A percentile compares a stretch with the other conserved stretches of the same genome.
phyloP scores from a whole-genome alignment of 2,329 filamentous ascomycete genomes.

The Penicillium sp. region DNA sequence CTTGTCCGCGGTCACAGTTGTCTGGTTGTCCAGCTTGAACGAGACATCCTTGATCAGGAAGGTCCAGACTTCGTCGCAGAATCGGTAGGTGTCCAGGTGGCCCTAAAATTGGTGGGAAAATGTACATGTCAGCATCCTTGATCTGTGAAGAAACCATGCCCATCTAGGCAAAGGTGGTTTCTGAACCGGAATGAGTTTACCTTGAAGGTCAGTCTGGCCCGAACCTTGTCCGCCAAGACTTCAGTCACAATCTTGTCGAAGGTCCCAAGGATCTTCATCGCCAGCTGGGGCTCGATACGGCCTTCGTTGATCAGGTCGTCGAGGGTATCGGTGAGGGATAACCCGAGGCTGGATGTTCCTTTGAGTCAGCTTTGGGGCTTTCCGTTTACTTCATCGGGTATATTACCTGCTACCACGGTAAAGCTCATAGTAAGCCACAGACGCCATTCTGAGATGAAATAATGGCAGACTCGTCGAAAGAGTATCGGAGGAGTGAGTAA shows the following conservation, averaged over 20 bases:
- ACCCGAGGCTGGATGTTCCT: constrained; percentile 68
- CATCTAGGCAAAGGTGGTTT: not conserved
- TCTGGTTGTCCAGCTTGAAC: constrained; percentile 92
- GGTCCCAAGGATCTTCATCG: constrained; percentile 95
- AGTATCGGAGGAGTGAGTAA: constrained; percentile 7
- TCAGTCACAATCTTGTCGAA: constrained; percentile 94
- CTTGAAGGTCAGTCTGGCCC: constrained; percentile 90
- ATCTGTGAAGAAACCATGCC: not conserved
- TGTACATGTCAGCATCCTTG: constrained; percentile 13
- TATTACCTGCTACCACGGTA: constrained; percentile 95
- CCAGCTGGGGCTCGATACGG: constrained; percentile 94
- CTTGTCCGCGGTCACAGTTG: constrained; percentile 76
- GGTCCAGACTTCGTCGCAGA: constrained; percentile 99
- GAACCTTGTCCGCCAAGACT: constrained; percentile 86
- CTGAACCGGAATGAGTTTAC: constrained; percentile 49
- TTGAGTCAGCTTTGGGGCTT: constrained; percentile 13
- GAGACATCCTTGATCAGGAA: constrained; percentile 98
- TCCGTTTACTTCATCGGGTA: not conserved
- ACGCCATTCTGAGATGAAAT: constrained; percentile 43
- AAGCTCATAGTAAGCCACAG: constrained; percentile 77
- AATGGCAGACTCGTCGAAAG: constrained; percentile 5
- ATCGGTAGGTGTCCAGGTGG: constrained; percentile 95
- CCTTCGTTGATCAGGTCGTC: constrained; percentile 93
- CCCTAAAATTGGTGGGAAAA: constrained; percentile 56
- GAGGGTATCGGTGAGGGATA: constrained; percentile 91